phyloP scores from a whole-genome alignment of 352 stramenopile genomes.

The Sclerospora graminicola region DNA sequence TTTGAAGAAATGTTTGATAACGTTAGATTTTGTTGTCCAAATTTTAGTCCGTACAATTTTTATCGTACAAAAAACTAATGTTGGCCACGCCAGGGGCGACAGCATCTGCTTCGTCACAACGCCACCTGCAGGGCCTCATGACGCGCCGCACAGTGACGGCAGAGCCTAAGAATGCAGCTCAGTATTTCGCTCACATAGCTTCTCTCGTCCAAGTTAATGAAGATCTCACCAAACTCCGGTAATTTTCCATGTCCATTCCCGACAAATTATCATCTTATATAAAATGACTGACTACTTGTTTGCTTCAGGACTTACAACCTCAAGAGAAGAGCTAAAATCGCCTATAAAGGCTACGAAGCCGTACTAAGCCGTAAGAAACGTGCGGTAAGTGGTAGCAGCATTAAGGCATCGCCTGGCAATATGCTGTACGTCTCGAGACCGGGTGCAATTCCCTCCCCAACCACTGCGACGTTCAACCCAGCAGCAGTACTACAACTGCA shows the following conservation, averaged over 20 bases:
- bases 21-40: neutral
- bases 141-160: slow-evolving; percentile 34
- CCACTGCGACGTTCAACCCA: slow-evolving; percentile 16
- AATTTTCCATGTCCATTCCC: neutral
- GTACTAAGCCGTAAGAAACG: slow-evolving; percentile 73
- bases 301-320: slow-evolving; percentile 44
- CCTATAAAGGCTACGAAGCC: slow-evolving; percentile 58
- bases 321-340: slow-evolving; percentile 50
- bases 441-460: slow-evolving; percentile 4
- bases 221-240: slow-evolving; percentile 43
- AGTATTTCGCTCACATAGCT: slow-evolving; percentile 69
- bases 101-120: slow-evolving; percentile 22
- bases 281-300: neutral
- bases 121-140: slow-evolving; percentile 58
- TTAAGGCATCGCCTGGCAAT: slow-evolving; percentile 17
- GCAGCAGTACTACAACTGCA: slow-evolving; percentile 23
- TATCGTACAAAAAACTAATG: slow-evolving; percentile 11
- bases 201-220: slow-evolving; percentile 43
- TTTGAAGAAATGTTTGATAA: neutral
- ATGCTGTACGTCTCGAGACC: slow-evolving; percentile 19
- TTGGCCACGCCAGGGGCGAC: slow-evolving; percentile 13
- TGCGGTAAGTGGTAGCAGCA: slow-evolving; percentile 8
- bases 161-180: slow-evolving; percentile 45
- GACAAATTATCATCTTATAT: neutral
- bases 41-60: neutral